Evolutionary conservation across 139 green algal genomes (phyloP), one percentile per base, ranked within the genome.

Genomic region (Picochlorum costavermella): DNA sequence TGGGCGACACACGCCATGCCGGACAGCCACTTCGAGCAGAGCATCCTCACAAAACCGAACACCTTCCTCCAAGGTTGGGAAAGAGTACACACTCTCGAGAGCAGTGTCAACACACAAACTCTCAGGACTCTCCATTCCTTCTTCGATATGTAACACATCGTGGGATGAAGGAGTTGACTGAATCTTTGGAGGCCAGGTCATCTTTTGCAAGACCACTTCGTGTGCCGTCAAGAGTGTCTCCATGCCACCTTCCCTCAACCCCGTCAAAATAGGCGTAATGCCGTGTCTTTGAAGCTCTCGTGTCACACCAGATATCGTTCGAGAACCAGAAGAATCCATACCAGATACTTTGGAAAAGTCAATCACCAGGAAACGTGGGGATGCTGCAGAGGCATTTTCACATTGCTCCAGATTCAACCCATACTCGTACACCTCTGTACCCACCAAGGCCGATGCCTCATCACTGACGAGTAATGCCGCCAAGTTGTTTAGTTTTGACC

Each of bases 31-130:
- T 46, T 68, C 46, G 25, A 73, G 28, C 14, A 73, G 12, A n/a
- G 55, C 44, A 43, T 68, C 67, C 46, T 73, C 59, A 40, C 67
- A 73, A 37, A 53, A 68, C 14, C 67, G 29, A n/a, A 76, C 64
- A 17, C 57, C 70, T 48, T 76, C 44, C 44, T 76, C 70, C 31
- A 76, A 33, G 0, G 44, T 63, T 14, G 25, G 11, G 28, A 72
- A 76, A 37, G 33, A 40, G 33, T 40, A 40, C 0, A 40, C 33
- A 40, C 33, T 40, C 6, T 58, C 50, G 1, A 58, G 25, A 49
- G 25, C 25, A 2, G 50, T 10, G 11, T 58, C 50, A 58, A 49
- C 50, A 28, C 50, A 28, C 8, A 58, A 13, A 10, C 25, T 28
- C 50, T 28, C 25, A 10, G 11, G 50, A 28, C 50, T 49, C 11